Conservation (phyloP, 2,329 filamentous ascomycete species). For the Myriosclerotinia scirpicola region DNA sequence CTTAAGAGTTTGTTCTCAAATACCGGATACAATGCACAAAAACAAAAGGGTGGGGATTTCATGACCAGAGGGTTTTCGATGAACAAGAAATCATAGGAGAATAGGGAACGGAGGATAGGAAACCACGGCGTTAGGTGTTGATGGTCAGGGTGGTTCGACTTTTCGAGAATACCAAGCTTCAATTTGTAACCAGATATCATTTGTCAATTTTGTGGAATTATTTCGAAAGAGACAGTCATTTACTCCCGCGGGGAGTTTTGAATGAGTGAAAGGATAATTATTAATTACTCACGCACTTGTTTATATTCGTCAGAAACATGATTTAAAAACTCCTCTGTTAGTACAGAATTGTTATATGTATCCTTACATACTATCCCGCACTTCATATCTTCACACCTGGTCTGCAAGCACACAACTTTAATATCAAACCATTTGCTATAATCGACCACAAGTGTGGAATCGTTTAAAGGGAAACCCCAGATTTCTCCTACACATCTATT, state of each 20-base stretch:
- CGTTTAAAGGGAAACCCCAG: neutral
- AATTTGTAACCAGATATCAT: neutral
- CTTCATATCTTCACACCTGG: neutral
- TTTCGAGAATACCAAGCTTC: neutral
- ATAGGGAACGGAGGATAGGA: neutral
- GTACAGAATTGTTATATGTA: neutral
- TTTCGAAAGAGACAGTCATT: neutral
- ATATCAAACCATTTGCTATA: neutral
- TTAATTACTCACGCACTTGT: neutral
- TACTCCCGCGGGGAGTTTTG: neutral
- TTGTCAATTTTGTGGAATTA: neutral
- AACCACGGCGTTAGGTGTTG: slow-evolving; percentile 4
- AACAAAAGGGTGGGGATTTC: slow-evolving; percentile 50
- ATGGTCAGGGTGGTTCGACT: neutral
- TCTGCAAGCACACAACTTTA: neutral
- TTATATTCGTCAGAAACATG: neutral
- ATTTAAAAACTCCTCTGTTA: neutral
- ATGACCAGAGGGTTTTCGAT: slow-evolving; percentile 59
- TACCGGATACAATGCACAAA: slow-evolving; percentile 43
- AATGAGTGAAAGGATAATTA: neutral
- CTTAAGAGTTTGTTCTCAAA: slow-evolving; percentile 55
- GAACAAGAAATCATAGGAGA: slow-evolving; percentile 42
- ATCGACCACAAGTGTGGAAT: neutral
- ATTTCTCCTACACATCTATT: neutral
- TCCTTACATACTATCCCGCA: neutral